These are phyloP conservation scores for Berkeleyomyces rouxiae DNA, from an alignment of 2,329 filamentous ascomycete species.

Conservation along the genomic window DNA sequence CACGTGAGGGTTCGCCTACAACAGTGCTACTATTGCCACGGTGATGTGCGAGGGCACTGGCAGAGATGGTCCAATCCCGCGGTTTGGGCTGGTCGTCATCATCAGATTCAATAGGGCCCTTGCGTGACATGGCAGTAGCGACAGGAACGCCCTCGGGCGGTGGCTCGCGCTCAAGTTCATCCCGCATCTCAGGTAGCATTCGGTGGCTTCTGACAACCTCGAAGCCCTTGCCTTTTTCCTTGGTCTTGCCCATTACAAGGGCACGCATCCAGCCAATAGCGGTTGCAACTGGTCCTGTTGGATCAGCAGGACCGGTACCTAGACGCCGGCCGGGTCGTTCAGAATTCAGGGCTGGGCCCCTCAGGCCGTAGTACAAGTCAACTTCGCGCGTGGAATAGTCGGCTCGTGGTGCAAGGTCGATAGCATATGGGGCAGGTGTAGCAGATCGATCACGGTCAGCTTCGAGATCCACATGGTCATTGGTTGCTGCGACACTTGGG, in stretches of 20 bases:
- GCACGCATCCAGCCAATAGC: constrained; percentile 79
- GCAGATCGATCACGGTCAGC: constrained; percentile 27
- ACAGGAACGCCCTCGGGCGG: constrained; percentile 51
- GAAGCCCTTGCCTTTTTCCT: constrained; percentile 91
- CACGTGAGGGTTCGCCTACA: constrained; percentile 24
- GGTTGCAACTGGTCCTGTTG: constrained; percentile 76
- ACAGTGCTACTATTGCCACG: constrained; percentile 18
- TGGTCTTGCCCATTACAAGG: constrained; percentile 67
- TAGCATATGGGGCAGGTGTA: constrained; percentile 27
- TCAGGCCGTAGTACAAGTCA: constrained; percentile 79
- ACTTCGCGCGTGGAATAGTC: constrained; percentile 92
- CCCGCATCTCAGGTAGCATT: constrained; percentile 44
- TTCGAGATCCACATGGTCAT: constrained; percentile 27
- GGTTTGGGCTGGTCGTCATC: constrained; percentile 32
- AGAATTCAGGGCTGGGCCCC: constrained; percentile 72
- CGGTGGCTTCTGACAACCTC: constrained; percentile 85
- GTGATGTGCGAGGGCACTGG: not conserved
- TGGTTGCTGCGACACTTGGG: constrained; percentile 22
- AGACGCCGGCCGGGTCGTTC: constrained; percentile 67
- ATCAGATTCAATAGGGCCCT: constrained; percentile 48
- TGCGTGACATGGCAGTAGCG: constrained; percentile 41
- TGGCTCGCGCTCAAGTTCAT: constrained; percentile 46
- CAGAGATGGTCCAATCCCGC: constrained; percentile 15
- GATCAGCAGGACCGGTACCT: constrained; percentile 87
- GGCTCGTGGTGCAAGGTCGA: constrained; percentile 41